Base-by-base conservation (phyloP, 345 rosid genomes). In the Eucalyptus curtisii region DNA sequence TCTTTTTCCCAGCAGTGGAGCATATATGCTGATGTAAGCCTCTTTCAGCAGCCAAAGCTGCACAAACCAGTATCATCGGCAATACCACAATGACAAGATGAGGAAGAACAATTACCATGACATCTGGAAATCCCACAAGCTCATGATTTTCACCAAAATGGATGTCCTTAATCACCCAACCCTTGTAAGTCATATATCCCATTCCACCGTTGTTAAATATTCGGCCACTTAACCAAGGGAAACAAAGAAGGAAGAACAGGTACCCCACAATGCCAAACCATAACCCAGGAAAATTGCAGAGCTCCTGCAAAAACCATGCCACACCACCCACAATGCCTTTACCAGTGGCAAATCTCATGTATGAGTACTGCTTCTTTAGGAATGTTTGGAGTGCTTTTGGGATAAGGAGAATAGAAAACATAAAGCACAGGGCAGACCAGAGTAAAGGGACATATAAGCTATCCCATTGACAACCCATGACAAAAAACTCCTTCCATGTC, bases 401-500 rank as follows among this genome's bases (percentile, higher is more conserved):
- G 87, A 96, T 80, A 49, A 95, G 90, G 80, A 96, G 95, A 88
- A 93, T 57, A 45, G 86, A 92, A 82, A 96, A 88, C 55, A 94
- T 84, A 81, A 90, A 90, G 89, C 80, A 92, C 17, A 96, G 40
- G 89, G 89, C 86, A 89, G 91, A 90, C 96, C 98, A 96, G 89
- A 98, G 87, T 87, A 96, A 66, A 4, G 98, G 98, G 93, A 91
- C 92, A 89, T 97, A 97, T 89, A 96, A 91, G 44, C 93, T 93
- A 57, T 90, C 95, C 98, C 98, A 97, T 57, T 96, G 98, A 92
- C 94, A 89, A 52, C 98, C 99, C 98, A 98, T 95, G 89, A 96
- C 97, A 82, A 88, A 91, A 87, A 97, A 95, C 92, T 98, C 99
- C 90, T 92, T 96, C 99, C 99, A 98, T 27, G 98, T 95, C 99